Conservation (phyloP, 2,329 filamentous ascomycete genomes). For the Talaromyces islandicus region DNA sequence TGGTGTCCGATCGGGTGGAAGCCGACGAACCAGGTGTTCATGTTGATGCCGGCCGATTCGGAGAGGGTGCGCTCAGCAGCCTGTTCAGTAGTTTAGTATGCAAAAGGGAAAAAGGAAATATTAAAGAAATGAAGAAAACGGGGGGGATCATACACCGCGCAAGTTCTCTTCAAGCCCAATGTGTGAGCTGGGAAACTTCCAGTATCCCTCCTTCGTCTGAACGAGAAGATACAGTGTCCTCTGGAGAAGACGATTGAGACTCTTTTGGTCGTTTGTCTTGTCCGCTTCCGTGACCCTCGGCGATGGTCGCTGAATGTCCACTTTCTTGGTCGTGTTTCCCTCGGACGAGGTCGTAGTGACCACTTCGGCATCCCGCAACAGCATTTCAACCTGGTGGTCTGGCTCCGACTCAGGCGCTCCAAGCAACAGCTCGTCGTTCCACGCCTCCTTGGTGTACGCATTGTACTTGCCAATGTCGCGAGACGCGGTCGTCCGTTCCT, state of each 20-base stretch:
- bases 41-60: conserved; percentile 77
- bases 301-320: conserved; percentile 64
- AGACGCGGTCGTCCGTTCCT: conserved; percentile 68
- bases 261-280: conserved; percentile 62
- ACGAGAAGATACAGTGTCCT: conserved; percentile 85
- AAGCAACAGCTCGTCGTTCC: conserved; percentile 86
- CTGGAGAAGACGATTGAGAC: conserved; percentile 73
- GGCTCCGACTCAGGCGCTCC: conserved; percentile 63
- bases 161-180: conserved; percentile 68
- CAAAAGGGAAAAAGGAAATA: not conserved
- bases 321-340: conserved; percentile 43
- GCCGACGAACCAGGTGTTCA: conserved; percentile 98
- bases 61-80: conserved; percentile 73
- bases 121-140: no score
- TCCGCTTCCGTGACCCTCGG: conserved; percentile 74
- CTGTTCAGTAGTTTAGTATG: conserved; percentile 42
- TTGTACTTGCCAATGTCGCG: conserved; percentile 83
- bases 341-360: conserved; percentile 34
- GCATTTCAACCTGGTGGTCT: conserved; percentile 58
- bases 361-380: conserved; percentile 69
- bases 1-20: conserved; percentile 82
- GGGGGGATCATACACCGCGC: conserved; percentile 70
- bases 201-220: conserved; percentile 60
- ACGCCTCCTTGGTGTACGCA: conserved; percentile 65
- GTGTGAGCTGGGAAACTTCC: conserved; percentile 74